Base-by-base conservation (phyloP, 768 basidiomycete genomes). In the Mycena latifolia region DNA sequence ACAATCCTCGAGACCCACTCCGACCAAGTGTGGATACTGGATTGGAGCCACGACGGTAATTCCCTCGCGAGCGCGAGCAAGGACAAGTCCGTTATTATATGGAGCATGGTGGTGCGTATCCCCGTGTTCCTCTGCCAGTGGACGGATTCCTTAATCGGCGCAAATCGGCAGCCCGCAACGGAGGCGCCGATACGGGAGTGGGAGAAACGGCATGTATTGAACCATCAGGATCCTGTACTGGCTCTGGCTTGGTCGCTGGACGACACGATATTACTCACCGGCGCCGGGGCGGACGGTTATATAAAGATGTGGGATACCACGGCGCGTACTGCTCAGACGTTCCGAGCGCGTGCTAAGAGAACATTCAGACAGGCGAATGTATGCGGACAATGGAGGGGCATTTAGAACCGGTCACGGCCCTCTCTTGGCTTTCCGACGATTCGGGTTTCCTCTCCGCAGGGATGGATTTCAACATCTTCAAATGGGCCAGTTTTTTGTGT, bases 21-120 rank as follows among this genome's bases (percentile, higher is more conserved):
- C 14, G 94, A 99, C 74, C 95, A 99, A 76, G 96, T 99, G 46
- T 99, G 97, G 96, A 90, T 92, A 74, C 78, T 99, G 64, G 92
- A 92, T 75, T 99, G 96, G 96, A 97, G 95, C 77, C 94, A 93
- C 71, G 90, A 91, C 75, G 98, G 98, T 2, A 77, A 79, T 53
- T 90, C 86, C 72, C 82, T 99, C 53, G 98, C 96, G 31, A 96
- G 90, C 69, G 93, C 92, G 39, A 92, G 96, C 61, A 93, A 88
- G 77, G 97, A 99, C 78, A 89, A 87, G 80, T 85, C 86, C 6
- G 95, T 92, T 10, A 93, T 98, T 59, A 92, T 99, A 54, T 99
- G 96, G 96, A 84, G 84, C 48, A 84, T 95, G 58, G 88, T 87
- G 80, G 96, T 94, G 78, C 73, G 92, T 79, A 59, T 55, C 46